These are phyloP conservation scores for Arthrobotrys conoides DNA, from an alignment of 2,329 filamentous ascomycete genomes.

Conservation along the genomic window DNA sequence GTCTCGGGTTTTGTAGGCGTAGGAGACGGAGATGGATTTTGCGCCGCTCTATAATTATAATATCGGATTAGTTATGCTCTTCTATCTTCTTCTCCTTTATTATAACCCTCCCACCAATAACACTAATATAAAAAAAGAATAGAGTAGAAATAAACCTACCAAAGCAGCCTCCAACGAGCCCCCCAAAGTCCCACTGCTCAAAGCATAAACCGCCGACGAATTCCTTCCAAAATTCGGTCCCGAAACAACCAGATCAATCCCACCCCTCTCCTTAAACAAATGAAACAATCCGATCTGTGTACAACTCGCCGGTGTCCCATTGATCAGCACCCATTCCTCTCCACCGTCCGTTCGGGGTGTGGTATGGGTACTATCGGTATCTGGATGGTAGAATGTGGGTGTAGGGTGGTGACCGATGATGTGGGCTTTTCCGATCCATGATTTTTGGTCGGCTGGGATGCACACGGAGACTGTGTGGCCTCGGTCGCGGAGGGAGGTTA, in stretches of 20 bases:
- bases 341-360: slow-evolving; percentile 70
- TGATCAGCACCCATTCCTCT: slow-evolving; percentile 85
- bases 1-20: slow-evolving; percentile 87
- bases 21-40: slow-evolving; percentile 85
- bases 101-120: background rate
- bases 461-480: slow-evolving; percentile 93
- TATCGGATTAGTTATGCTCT: background rate
- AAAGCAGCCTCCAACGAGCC: slow-evolving; percentile 51
- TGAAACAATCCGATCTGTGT: slow-evolving; percentile 86
- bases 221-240: slow-evolving; percentile 87
- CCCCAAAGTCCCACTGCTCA: slow-evolving; percentile 76
- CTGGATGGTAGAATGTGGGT: slow-evolving; percentile 84
- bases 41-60: slow-evolving; percentile 70
- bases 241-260: slow-evolving; percentile 81
- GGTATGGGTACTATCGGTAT: slow-evolving; percentile 74
- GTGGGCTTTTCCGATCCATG: slow-evolving; percentile 98
- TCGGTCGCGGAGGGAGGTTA: slow-evolving; percentile 78
- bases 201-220: slow-evolving; percentile 82
- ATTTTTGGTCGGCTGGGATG: slow-evolving; percentile 89
- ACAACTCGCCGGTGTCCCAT: slow-evolving; percentile 84
- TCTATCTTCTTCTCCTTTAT: background rate
- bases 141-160: background rate
- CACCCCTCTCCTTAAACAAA: slow-evolving; percentile 79
- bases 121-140: background rate
- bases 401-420: slow-evolving; percentile 90